phyloP scores from a whole-genome alignment of 2,329 filamentous ascomycete species.

The Penicillium expansum region DNA sequence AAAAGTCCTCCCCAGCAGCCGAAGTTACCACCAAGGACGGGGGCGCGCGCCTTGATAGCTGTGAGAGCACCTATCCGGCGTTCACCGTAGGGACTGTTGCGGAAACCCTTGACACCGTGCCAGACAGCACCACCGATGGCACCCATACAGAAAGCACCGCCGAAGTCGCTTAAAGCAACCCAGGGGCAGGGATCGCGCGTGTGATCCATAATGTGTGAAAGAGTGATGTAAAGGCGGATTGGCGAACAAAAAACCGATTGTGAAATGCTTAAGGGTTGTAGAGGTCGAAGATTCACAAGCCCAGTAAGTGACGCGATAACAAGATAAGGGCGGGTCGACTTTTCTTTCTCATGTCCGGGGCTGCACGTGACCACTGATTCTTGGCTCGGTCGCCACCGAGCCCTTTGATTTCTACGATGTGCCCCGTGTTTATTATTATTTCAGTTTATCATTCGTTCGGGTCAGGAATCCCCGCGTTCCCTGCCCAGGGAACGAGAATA shows the following conservation, averaged over 20 bases:
- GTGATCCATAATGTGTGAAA: constrained; percentile 70
- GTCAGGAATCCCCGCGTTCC: neutral
- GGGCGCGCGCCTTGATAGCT: constrained; percentile 94
- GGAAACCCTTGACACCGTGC: constrained; percentile 95
- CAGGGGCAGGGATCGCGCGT: constrained; percentile 94
- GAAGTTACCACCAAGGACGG: constrained; percentile 95
- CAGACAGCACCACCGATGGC: constrained; percentile 81
- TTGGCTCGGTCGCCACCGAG: neutral
- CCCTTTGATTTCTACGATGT: neutral
- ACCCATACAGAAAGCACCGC: constrained; percentile 95
- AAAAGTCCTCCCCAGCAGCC: constrained; percentile 97
- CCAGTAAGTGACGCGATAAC: neutral
- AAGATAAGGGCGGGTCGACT: neutral
- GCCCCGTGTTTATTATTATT: neutral
- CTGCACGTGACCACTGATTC: neutral
- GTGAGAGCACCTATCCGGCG: constrained; percentile 93
- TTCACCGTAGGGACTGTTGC: constrained; percentile 88
- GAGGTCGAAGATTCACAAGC: neutral
- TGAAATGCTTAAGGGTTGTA: neutral
- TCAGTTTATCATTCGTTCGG: neutral
- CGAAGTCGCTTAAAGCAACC: constrained; percentile 96
- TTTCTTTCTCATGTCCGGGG: neutral
- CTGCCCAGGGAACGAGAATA: neutral
- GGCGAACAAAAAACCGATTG: neutral
- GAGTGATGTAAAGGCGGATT: neutral